These are phyloP conservation scores for Xylaria sp. DNA, from an alignment of 2,329 filamentous ascomycete genomes.

Conservation along the genomic window DNA sequence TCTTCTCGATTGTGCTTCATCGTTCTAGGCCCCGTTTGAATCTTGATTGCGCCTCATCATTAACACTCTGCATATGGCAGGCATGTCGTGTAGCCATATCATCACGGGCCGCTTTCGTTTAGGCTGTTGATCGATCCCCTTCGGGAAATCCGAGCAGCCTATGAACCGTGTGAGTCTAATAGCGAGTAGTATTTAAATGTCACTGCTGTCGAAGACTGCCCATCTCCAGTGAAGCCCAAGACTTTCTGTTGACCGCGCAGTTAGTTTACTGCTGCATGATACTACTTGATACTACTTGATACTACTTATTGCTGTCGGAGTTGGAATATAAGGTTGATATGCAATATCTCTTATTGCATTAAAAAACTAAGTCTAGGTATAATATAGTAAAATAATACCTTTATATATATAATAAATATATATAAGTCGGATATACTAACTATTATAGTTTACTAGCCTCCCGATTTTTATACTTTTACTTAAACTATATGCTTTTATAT, in stretches of 20 bases:
- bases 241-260: conserved; percentile 14
- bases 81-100: conserved; percentile 10
- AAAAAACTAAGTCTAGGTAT: too few species aligned
- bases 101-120: conserved; percentile 9
- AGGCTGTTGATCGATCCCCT: conserved; percentile 19
- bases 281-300: conserved; percentile 13
- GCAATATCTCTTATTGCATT: too few species aligned
- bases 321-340: too few species aligned
- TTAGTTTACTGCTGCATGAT: conserved; percentile 13
- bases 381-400: too few species aligned
- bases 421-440: too few species aligned
- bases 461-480: too few species aligned
- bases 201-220: background rate
- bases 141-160: conserved; percentile 26
- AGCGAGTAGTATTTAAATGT: background rate
- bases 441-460: too few species aligned
- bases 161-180: background rate
- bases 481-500: too few species aligned
- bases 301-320: too few species aligned
- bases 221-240: background rate
- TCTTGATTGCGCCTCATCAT: conserved; percentile 27
- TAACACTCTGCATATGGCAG: background rate
- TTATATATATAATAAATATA: too few species aligned
- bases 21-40: conserved; percentile 29
- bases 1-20: conserved; percentile 29